Conservation (phyloP, 495 filamentous ascomycete genomes). For the Penicillium bovifimosum region DNA sequence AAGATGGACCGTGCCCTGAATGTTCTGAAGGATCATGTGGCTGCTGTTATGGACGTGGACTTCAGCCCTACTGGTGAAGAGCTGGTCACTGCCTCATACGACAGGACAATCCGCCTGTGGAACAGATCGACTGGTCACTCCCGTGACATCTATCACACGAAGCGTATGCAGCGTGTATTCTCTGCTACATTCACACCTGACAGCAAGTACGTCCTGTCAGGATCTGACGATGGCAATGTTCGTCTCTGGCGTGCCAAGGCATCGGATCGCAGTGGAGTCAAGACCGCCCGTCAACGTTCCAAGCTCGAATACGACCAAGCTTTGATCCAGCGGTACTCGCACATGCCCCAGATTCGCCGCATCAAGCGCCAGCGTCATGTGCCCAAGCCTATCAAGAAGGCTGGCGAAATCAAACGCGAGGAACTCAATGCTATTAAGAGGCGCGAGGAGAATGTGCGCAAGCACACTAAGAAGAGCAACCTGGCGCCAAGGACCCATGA, state of each 20-base stretch:
- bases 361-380: slow-evolving; percentile 89
- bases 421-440: slow-evolving; percentile 83
- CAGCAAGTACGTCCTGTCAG: slow-evolving; percentile 77
- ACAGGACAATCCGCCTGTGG: slow-evolving; percentile 76
- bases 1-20: slow-evolving; percentile 79
- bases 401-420: slow-evolving; percentile 89
- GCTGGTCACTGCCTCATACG: slow-evolving; percentile 85
- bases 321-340: slow-evolving; percentile 74
- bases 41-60: slow-evolving; percentile 94
- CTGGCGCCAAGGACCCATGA: slow-evolving; percentile 68
- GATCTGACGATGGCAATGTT: slow-evolving; percentile 89
- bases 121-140: slow-evolving; percentile 74
- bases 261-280: slow-evolving; percentile 78
- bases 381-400: slow-evolving; percentile 95
- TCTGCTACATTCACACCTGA: slow-evolving; percentile 79
- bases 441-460: slow-evolving; percentile 88
- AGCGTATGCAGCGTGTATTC: slow-evolving; percentile 97
- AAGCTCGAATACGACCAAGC: slow-evolving; percentile 90
- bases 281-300: slow-evolving; percentile 73
- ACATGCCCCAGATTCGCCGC: slow-evolving; percentile 93
- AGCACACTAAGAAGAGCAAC: slow-evolving; percentile 72
- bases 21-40: slow-evolving; percentile 92
- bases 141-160: slow-evolving; percentile 93
- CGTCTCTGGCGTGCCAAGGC: slow-evolving; percentile 88
- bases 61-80: slow-evolving; percentile 94